Evolutionary conservation across 2,329 filamentous ascomycete genomes (phyloP), one percentile per base, ranked within the genome.

Genomic region (Aspergillus vadensis): DNA sequence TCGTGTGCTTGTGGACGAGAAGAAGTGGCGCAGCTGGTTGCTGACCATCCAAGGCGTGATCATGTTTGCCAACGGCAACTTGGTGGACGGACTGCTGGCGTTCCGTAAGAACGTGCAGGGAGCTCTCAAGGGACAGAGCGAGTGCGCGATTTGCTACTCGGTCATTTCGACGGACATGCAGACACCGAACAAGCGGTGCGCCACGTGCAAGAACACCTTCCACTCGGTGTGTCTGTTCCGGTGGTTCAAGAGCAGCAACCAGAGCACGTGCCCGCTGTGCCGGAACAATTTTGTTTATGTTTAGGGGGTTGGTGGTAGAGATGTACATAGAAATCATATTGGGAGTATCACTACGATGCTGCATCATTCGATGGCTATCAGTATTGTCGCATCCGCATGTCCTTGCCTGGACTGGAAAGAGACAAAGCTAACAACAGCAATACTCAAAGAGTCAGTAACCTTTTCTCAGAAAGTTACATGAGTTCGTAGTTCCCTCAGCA

Each of bases 101-200:
- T 98, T 96, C 82, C 87, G 91, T 65, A 86, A 89, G 64, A 98
- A 98, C 74, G 89, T 99, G 12, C 86, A 89, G 14, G 91, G 92
- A 1, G 91, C 91, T 4, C 83, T 99, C 66, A 95, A 96, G 79
- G 95, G 93, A 38, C 93, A 98, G 77, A 91, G 86, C 19, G 95
- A 99, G 76, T 99, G 95, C 73, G 92, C 95, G 9, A 98, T 98
- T 73, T 98, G 94, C 81, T 98, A 98, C 80, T 92, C 89, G 61
- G 92, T 99, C 72, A 91, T 99, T 65, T 91, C 91, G 17, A 87
- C 86, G 7, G 93, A 97, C 75, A 91, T 91, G 81, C 90, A 90
- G 76, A 86, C 96, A 75, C 95, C 95, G 0, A 94, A 95, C 75
- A 98, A 98, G 83, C 84, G 86, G 57, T 99, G 95, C 76, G 83